Evolutionary conservation across 768 basidiomycete genomes (phyloP).

Genomic region (Crepidotus variabilis): DNA sequence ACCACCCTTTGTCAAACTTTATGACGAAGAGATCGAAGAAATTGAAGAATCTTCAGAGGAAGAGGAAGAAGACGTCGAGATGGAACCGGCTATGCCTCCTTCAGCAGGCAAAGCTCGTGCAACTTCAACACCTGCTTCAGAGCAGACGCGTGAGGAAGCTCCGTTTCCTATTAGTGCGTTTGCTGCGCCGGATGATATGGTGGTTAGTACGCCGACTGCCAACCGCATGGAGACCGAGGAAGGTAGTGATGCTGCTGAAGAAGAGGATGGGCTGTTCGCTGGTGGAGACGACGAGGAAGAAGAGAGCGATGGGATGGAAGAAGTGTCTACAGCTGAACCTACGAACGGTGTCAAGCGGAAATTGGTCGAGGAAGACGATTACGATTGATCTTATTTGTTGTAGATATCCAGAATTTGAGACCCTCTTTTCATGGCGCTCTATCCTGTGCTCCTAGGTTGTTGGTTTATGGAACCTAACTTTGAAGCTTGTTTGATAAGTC

Average conservation of each 20-base stretch:
- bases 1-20: conserved; percentile 70
- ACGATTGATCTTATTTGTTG: conserved; percentile 40
- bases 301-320: conserved; percentile 83
- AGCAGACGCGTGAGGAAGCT: conserved; percentile 40
- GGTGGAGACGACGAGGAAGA: conserved; percentile 73
- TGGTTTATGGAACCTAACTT: no score
- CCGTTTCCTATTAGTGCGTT: conserved; percentile 60
- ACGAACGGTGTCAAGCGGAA: conserved; percentile 73
- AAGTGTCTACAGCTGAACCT: conserved; percentile 54
- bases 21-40: conserved; percentile 81
- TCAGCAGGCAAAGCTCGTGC: conserved; percentile 10
- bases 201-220: conserved; percentile 51
- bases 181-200: conserved; percentile 65
- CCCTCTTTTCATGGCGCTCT: not conserved
- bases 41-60: conserved; percentile 69
- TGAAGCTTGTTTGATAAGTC: no score
- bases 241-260: conserved; percentile 69
- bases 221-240: conserved; percentile 45
- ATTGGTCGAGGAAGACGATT: conserved; percentile 84
- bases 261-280: conserved; percentile 75
- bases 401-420: conserved; percentile 7
- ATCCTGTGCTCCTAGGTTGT: no score
- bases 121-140: conserved; percentile 25
- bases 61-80: conserved; percentile 62
- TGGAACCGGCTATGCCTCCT: conserved; percentile 50